Evolutionary conservation across 208 protist species (phyloP).

Genomic region (Herpetomonas tarakana): DNA sequence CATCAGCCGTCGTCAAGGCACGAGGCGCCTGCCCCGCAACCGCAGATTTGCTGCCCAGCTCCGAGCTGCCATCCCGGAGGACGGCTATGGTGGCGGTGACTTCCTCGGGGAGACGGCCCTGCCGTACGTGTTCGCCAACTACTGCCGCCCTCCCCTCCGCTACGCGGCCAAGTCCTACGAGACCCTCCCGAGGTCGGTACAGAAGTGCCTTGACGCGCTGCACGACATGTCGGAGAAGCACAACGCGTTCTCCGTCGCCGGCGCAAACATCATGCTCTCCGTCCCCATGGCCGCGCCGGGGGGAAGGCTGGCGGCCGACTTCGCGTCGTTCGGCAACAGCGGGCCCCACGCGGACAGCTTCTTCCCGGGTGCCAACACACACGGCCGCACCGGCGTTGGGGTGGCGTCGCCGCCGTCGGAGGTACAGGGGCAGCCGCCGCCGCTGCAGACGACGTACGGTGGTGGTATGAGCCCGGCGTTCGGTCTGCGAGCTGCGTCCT

Average conservation of each 20-base stretch:
- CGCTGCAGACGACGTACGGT: neutral
- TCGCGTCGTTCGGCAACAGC: neutral
- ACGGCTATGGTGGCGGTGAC: neutral
- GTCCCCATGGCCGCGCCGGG: neutral
- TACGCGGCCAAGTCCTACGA: constrained; percentile 34
- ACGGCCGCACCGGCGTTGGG: neutral
- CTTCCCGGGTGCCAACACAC: neutral
- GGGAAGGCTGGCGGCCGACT: neutral
- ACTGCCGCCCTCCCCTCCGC: constrained; percentile 35
- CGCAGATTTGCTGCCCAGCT: neutral
- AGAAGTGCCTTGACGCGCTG: constrained; percentile 61
- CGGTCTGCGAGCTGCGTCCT: too few species aligned
- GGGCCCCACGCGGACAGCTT: neutral
- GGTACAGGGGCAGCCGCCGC: neutral
- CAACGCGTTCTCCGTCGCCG: constrained; percentile 1
- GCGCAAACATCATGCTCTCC: neutral
- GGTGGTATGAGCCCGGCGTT: neutral
- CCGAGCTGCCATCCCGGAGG: neutral
- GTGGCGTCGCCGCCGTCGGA: too few species aligned
- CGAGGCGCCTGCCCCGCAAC: neutral
- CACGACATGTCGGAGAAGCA: constrained; percentile 18
- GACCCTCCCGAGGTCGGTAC: constrained; percentile 35
- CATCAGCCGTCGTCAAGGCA: too few species aligned
- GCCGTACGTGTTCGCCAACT: constrained; percentile 67
- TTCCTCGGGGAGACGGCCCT: constrained; percentile 8